Base-by-base conservation (phyloP, 768 basidiomycete genomes). In the Pleurotus citrinopileatus region DNA sequence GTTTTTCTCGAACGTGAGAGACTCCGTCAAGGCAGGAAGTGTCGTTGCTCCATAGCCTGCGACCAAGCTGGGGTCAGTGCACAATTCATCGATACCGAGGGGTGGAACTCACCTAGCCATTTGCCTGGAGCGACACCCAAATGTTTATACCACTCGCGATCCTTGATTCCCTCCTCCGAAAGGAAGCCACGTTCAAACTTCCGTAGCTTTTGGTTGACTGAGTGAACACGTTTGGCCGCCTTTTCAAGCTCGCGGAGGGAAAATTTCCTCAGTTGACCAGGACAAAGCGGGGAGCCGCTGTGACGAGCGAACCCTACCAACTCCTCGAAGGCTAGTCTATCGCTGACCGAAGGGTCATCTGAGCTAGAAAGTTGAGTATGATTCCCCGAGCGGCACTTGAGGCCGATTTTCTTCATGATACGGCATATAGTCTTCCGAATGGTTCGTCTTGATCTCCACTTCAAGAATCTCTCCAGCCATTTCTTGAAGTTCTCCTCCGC, bases 111-210 rank as follows among this genome's bases (percentile, higher is more conserved):
- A 89, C 88, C 87, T 36, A 87, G 82, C 83, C 87, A 87, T 67
- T 90, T 86, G 34, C 92, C 93, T 26, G 94, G 93, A 2, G 93
- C 91, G 38, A 93, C 89, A 44, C 80, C 92, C 13, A 93, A 77
- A 68, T 94, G 87, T 62, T 75, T 83, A 65, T 89, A 96, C 93
- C 93, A 95, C 65, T 91, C 87, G 27, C 89, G 77, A 52, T 86
- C 83, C 59, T 84, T 84, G 58, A 94, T 83, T 0, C 93, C 94
- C 13, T 73, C 83, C 61, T 86, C 73, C 4, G 82, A 83, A 56
- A 94, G 87, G 66, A 96, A 91, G 1, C 91, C 91, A 45, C 79
- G 80, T 65, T 93, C 91, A 59, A 92, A 91, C 5, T 72, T 68
- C 9, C 75, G 68, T n/a, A 92, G 70, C 65, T 86, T 89, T 70